Evolutionary conservation across 495 filamentous ascomycete species (phyloP), one percentile per base, ranked within the genome.

Genomic region (Neurospora sp.): DNA sequence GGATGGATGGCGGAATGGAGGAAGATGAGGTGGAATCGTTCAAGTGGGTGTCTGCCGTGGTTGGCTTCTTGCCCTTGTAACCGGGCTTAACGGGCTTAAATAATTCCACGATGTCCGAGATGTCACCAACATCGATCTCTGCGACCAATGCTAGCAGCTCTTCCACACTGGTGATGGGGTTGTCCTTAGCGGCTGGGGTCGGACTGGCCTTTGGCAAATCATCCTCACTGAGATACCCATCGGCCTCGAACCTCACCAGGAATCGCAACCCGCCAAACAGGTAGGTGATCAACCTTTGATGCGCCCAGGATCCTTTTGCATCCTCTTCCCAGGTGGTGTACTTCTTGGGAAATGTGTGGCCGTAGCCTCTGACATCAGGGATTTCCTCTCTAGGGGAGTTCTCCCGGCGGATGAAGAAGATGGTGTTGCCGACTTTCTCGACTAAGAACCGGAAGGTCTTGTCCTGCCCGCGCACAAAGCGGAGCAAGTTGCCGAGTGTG

Each of bases 201-300:
- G 14, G 69, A 6, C 12, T 74, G 23, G n/a, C 40, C 74, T 54
- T 75, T 41, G n/a, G 41, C 38, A 46, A 27, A 9, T 37, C 41
- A 23, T 75, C 41, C 41, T 44, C 41, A 4, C 41, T 44, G 16
- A 44, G 1, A 44, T 90, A 90, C 0, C 90, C 91, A 75, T 94
- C 91, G 4, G 80, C 82, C 40, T 90, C 90, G 69, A 87, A 90
- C 1, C 92, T 84, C 1, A 94, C 80, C 0, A 90, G 69, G 66
- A 84, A 86, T 0, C 83, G 82, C 39, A 91, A 72, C 0, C 85
- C 88, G 3, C 78, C 88, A 71, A 94, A 88, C 0, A 82, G 72
- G 78, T 91, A 93, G 20, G 82, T 78, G 2, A 93, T 76, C 27
- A 92, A 73, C 0, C 91, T 84, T 72, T 93, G 90, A 72, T 92